Evolutionary conservation across 2,329 filamentous ascomycete genomes (phyloP), one percentile per base, ranked within the genome.

Genomic region (Calcarisporium arbuscula): DNA sequence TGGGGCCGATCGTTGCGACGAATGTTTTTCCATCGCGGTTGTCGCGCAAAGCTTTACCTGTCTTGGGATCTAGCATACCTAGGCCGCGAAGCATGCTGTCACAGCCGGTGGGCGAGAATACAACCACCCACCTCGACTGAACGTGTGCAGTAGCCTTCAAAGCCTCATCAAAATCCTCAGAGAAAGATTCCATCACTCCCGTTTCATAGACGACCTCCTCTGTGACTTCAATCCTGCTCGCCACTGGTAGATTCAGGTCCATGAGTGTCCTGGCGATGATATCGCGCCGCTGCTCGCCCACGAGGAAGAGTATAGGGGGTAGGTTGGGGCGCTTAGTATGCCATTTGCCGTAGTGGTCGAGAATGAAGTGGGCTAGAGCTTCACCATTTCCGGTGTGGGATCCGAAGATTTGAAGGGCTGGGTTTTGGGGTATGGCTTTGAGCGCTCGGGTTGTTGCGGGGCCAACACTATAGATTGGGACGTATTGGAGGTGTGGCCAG

Each of bases 1-100:
- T 98, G 10, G 92, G 90, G 1, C 92, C 92, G 58, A 98, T 98
- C 0, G 89, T 94, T 11, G 82, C 86, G 41, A 96, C 68, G 42
- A 74, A 78, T 1, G 79, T 82, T 32, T 57, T 68, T 8, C 61
- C 61, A 19, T 55, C 52, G 20, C 51, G 42, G 4, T 39, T 43
- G 10, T 33, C 48, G 5, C 44, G 47, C 21, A 50, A 50, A 15
- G 54, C 60, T 47, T 55, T 67, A 15, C 63, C 62, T 1, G 64
- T 70, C 14, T 54, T 51, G 5, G 57, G 50, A 36, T 77, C 70
- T 14, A 80, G 50, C 45, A 73, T 47, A 3, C 64, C 71, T 33
- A 84, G 52, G 3, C 63, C 65, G 6, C 62, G 59, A 27, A 82
- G 62, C 66, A 82, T 71, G 46, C 64, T 68, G 43, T 80, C 74